These are phyloP conservation scores for Trichoderma sp. DNA, from an alignment of 2,329 filamentous ascomycete genomes.

Conservation along the genomic window DNA sequence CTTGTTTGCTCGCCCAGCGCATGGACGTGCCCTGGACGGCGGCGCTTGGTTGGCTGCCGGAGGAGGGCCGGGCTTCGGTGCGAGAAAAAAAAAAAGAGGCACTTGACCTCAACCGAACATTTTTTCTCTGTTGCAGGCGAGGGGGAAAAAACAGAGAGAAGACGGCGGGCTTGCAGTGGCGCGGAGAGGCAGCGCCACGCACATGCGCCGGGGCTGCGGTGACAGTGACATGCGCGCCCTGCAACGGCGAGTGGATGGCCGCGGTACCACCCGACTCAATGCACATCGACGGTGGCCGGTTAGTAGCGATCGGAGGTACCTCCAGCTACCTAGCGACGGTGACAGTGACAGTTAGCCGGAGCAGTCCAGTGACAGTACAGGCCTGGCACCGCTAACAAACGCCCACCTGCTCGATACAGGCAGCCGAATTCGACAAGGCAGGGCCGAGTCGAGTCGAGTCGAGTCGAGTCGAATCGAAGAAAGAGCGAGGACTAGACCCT, in stretches of 20 bases:
- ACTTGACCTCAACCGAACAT: no score
- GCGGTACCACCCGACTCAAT: neutral
- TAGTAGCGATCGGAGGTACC: no score
- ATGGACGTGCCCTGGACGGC: no score
- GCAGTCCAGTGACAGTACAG: no score
- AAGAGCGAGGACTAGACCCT: neutral
- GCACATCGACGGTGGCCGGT: no score
- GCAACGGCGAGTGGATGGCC: constrained; percentile 4
- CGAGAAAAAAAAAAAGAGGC: no score
- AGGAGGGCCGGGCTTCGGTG: no score
- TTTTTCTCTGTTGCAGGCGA: neutral
- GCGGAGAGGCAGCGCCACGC: constrained; percentile 10
- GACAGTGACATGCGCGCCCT: constrained; percentile 1
- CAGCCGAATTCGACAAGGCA: constrained; percentile 14
- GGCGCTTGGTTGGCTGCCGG: no score
- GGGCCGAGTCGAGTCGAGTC: neutral
- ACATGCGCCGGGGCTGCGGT: neutral
- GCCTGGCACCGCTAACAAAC: neutral
- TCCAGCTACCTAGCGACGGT: no score
- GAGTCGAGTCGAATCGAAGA: neutral
- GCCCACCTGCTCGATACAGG: constrained; percentile 24
- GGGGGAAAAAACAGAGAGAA: constrained; percentile 34
- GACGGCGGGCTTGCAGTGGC: constrained; percentile 29
- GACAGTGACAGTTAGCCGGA: no score
- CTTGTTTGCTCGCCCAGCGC: no score